These are phyloP conservation scores for Phytophthora sp. DNA, from an alignment of 352 stramenopile species.

Conservation along the genomic window DNA sequence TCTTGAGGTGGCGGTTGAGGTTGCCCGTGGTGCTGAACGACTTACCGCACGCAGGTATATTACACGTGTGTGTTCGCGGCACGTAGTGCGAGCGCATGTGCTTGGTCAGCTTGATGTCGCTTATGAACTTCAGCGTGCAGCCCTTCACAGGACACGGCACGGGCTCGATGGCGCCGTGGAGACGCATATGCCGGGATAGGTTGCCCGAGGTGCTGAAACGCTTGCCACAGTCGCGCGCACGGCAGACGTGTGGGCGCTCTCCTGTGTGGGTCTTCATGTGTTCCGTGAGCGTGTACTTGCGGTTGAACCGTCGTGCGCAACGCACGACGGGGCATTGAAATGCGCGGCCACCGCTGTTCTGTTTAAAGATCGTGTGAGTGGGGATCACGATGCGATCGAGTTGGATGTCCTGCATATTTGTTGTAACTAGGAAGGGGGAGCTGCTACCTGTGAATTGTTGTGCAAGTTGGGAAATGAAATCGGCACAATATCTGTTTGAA, in stretches of 20 bases:
- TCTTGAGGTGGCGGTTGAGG: slow-evolving; percentile 58
- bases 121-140: slow-evolving; percentile 43
- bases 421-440: not conserved
- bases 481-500: slow-evolving; percentile 30
- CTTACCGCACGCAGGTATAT: slow-evolving; percentile 44
- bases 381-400: slow-evolving; percentile 26
- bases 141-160: slow-evolving; percentile 35
- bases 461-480: slow-evolving; percentile 34
- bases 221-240: slow-evolving; percentile 46
- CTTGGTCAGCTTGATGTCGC: slow-evolving; percentile 48
- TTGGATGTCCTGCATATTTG: slow-evolving; percentile 30
- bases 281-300: slow-evolving; percentile 74
- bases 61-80: slow-evolving; percentile 45
- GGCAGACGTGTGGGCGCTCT: slow-evolving; percentile 50
- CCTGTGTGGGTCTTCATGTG: slow-evolving; percentile 83
- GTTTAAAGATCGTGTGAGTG: slow-evolving; percentile 11
- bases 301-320: slow-evolving; percentile 64
- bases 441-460: slow-evolving; percentile 19
- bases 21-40: slow-evolving; percentile 61
- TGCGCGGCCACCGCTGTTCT: slow-evolving; percentile 32
- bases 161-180: slow-evolving; percentile 50
- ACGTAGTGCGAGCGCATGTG: slow-evolving; percentile 54
- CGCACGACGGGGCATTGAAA: slow-evolving; percentile 51
- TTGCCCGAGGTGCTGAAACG: slow-evolving; percentile 62
- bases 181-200: slow-evolving; percentile 52